A percentile compares a stretch with the other conserved stretches of the same genome.
These are phyloP conservation scores for Torulaspora gathmanii DNA, from an alignment of 805 yeast species.

Conservation along the genomic window DNA sequence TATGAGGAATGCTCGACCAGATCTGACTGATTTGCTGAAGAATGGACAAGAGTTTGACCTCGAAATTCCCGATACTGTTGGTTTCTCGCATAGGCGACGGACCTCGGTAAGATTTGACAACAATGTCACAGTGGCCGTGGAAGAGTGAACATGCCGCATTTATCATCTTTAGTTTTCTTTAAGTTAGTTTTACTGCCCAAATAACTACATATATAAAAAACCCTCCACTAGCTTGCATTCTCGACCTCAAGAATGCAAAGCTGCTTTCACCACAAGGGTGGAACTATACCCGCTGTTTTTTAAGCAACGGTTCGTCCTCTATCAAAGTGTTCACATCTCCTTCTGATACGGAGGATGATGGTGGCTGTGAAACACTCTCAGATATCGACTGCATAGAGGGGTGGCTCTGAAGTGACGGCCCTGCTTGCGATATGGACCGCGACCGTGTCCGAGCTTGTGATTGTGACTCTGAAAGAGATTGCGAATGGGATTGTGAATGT, in stretches of 20 bases:
- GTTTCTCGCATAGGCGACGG: slow-evolving; percentile 41
- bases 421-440: slow-evolving; percentile 9
- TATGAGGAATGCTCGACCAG: slow-evolving; percentile 34
- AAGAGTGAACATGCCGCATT: slow-evolving; percentile 21
- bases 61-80: slow-evolving; percentile 38
- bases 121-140: slow-evolving; percentile 49
- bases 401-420: slow-evolving; percentile 10
- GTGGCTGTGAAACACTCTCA: slow-evolving; percentile 8
- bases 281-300: slow-evolving; percentile 16
- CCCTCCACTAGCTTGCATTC: background rate
- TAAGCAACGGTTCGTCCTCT: slow-evolving; percentile 17
- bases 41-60: slow-evolving; percentile 46
- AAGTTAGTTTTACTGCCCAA: slow-evolving; percentile 3
- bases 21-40: slow-evolving; percentile 46
- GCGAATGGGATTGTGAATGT: slow-evolving; percentile 7
- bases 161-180: slow-evolving; percentile 1
- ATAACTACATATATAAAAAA: slow-evolving; percentile 5
- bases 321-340: slow-evolving; percentile 14
- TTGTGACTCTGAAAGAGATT: slow-evolving; percentile 7
- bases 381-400: slow-evolving; percentile 8
- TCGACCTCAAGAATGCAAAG: background rate
- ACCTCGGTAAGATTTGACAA: slow-evolving; percentile 66
- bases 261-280: background rate
- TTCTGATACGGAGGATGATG: slow-evolving; percentile 15
- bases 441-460: slow-evolving; percentile 10